phyloP scores from a whole-genome alignment of 352 stramenopile species.

The Phytopythium aichiense region DNA sequence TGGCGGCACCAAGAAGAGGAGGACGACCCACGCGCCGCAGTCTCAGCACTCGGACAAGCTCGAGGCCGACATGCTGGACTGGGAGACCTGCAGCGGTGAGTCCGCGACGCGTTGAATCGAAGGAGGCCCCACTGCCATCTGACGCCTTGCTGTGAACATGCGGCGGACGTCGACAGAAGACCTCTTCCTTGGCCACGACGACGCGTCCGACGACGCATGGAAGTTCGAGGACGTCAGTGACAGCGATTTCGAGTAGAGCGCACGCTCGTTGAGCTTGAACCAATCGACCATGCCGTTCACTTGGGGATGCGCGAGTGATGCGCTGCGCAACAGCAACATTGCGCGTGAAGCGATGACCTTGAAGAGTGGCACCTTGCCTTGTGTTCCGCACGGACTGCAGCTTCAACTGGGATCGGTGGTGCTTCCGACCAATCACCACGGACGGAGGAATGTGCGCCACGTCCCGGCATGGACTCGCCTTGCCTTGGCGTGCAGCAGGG shows the following conservation, averaged over 20 bases:
- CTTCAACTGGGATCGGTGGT: neutral
- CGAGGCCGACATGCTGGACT: conserved; percentile 48
- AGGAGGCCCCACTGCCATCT: neutral
- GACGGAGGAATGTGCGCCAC: neutral
- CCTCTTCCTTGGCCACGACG: conserved; percentile 18
- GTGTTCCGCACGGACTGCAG: neutral
- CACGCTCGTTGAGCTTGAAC: neutral
- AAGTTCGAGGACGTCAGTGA: conserved; percentile 60
- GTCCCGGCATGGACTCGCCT: neutral
- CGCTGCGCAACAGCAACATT: neutral
- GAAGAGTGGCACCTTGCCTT: neutral
- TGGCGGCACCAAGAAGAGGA: conserved; percentile 17
- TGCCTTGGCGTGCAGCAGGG: neutral
- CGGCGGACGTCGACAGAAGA: conserved; percentile 19
- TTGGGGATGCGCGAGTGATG: neutral
- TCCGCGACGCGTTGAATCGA: neutral
- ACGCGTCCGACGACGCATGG: conserved; percentile 30
- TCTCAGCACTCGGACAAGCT: conserved; percentile 20
- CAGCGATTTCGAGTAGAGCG: conserved; percentile 48
- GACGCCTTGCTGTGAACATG: neutral
- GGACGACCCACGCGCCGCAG: conserved; percentile 1
- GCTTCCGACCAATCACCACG: neutral
- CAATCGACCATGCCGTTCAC: neutral
- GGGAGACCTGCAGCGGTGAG: conserved; percentile 65
- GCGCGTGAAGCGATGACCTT: neutral